Evolutionary conservation across 352 stramenopile species (phyloP).

Genomic region (Globisporangium carolinianum): DNA sequence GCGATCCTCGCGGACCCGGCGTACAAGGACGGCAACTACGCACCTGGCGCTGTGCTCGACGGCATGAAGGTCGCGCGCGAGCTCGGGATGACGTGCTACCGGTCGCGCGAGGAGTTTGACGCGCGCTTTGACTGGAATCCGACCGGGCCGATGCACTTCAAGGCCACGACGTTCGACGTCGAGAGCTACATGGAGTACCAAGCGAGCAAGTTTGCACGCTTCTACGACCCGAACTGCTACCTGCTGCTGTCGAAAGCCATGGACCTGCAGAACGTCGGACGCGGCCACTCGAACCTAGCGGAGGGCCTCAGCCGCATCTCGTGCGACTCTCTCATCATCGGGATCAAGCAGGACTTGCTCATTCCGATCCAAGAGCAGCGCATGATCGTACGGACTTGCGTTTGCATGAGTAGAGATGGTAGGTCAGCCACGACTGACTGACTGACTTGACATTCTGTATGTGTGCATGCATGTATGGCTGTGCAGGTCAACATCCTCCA

Average conservation of each 20-base stretch:
- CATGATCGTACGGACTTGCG: conserved; percentile 37
- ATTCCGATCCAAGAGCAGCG: conserved; percentile 81
- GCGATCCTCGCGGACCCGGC: conserved; percentile 71
- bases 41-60: conserved; percentile 36
- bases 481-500: conserved; percentile 63
- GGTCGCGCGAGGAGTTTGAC: conserved; percentile 85
- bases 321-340: conserved; percentile 60
- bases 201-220: conserved; percentile 75
- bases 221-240: conserved; percentile 88
- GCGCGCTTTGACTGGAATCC: conserved; percentile 83
- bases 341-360: conserved; percentile 79
- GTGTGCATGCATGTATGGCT: not conserved
- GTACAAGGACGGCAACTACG: conserved; percentile 81
- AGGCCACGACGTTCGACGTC: conserved; percentile 79
- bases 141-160: conserved; percentile 59
- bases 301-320: conserved; percentile 69
- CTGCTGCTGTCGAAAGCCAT: conserved; percentile 84
- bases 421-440: too few relatives aligned
- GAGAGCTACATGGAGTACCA: conserved; percentile 90
- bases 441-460: not conserved
- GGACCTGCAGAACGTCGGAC: conserved; percentile 78
- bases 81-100: conserved; percentile 86
- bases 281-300: conserved; percentile 58
- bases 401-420: not conserved
- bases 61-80: conserved; percentile 85